Evolutionary conservation across 2,329 filamentous ascomycete genomes (phyloP).

Genomic region (Zymoseptoria brevis): DNA sequence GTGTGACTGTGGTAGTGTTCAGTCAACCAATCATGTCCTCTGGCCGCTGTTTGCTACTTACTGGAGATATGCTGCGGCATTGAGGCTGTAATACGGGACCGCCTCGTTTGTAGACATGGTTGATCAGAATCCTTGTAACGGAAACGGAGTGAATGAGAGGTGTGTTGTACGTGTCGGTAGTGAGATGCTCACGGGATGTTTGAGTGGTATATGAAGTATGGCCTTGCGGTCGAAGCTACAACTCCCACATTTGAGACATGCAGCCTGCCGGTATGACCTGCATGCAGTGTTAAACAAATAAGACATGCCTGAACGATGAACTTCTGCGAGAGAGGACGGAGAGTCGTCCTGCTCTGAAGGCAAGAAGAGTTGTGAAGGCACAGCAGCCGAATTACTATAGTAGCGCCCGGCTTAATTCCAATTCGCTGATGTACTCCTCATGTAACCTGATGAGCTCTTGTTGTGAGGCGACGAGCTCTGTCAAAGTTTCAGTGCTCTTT

Average conservation of each 20-base stretch:
- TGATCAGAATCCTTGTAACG: neutral
- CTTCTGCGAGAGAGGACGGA: neutral
- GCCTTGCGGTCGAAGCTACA: neutral
- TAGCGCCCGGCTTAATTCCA: neutral
- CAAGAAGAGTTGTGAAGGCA: neutral
- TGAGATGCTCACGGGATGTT: neutral
- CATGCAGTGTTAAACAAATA: neutral
- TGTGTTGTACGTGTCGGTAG: neutral
- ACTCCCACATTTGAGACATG: neutral
- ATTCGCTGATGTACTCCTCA: neutral
- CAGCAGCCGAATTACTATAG: neutral
- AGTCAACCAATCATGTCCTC: neutral
- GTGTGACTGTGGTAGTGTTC: neutral
- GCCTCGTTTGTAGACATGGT: neutral
- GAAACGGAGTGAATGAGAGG: neutral
- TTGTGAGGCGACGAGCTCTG: neutral
- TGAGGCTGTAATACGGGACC: neutral
- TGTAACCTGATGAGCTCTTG: neutral
- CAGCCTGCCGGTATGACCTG: neutral
- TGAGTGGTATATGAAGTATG: neutral
- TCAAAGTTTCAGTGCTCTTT: neutral
- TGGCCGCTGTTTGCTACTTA: neutral
- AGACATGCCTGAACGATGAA: neutral
- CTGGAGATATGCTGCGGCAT: neutral
- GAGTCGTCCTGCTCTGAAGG: neutral